These are phyloP conservation scores for Apiospora koreana DNA, from an alignment of 2,329 filamentous ascomycete species.

Conservation along the genomic window DNA sequence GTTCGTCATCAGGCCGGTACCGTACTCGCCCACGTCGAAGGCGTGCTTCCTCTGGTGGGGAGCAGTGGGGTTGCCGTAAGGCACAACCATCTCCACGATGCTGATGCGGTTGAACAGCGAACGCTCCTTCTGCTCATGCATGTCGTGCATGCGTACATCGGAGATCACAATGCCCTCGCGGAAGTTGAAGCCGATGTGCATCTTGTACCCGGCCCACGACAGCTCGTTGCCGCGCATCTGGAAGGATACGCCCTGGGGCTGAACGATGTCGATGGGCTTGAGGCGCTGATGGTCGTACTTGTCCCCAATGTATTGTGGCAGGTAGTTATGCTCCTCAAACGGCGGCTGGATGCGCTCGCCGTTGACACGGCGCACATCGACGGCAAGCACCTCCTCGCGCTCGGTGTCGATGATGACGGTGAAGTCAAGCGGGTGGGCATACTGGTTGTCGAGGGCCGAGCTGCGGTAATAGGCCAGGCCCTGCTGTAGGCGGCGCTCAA, in stretches of 20 bases:
- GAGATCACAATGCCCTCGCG: constrained; percentile 58
- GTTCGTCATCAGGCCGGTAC: constrained; percentile 66
- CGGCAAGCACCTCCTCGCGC: constrained; percentile 45
- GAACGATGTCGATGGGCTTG: constrained; percentile 62
- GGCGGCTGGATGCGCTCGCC: constrained; percentile 35
- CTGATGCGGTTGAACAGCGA: constrained; percentile 74
- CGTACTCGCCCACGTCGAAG: constrained; percentile 64
- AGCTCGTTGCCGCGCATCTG: constrained; percentile 42
- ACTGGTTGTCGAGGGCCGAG: constrained; percentile 71
- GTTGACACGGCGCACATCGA: constrained; percentile 43
- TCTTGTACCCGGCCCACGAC: constrained; percentile 60
- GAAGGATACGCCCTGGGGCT: constrained; percentile 63
- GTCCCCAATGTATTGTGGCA: constrained; percentile 37
- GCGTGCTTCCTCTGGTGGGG: constrained; percentile 65
- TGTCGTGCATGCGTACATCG: constrained; percentile 50
- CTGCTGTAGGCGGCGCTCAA: constrained; percentile 71
- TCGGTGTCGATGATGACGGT: constrained; percentile 47
- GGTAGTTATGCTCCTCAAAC: constrained; percentile 40
- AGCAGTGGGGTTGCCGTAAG: constrained; percentile 65
- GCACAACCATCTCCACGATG: constrained; percentile 75
- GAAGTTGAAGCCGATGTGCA: constrained; percentile 49
- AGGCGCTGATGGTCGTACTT: constrained; percentile 37
- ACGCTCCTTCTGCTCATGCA: constrained; percentile 66
- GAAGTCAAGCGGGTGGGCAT: constrained; percentile 56
- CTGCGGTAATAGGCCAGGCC: constrained; percentile 81